Evolutionary conservation across 495 filamentous ascomycete genomes (phyloP), one percentile per base, ranked within the genome.

Genomic region (Aspergillus leporis): DNA sequence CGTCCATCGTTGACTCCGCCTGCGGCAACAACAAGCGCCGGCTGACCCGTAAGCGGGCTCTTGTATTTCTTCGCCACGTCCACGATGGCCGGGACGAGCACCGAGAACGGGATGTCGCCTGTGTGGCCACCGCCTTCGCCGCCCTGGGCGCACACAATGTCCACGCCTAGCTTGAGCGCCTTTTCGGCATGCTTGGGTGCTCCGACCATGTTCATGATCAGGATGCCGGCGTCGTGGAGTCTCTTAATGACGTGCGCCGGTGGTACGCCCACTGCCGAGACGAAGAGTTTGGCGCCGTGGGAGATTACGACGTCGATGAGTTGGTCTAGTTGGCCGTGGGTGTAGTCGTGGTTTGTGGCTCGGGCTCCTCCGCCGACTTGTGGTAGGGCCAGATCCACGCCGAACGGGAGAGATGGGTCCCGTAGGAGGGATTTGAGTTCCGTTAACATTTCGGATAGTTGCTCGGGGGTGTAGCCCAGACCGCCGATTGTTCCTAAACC

Each of bases 191-290:
- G 92, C 64, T 85, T 88, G n/a, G 91, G 91, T 51, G 87, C 85
- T 0, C 92, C 92, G n/a, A 95, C 91, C 92, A 96, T 96, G 69
- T 95, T 96, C 91, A 95, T 95, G 22, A 95, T 78, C 48, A 93
- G 67, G 31, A 96, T 86, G 0, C 88, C 89, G 0, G 85, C 88
- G 10, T 78, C 78, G 64, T 96, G 92, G 21, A 96, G 76, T 38
- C 82, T 69, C 65, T 90, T 83, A 31, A 96, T 84, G 3, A 89
- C 82, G 43, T 69, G 73, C 52, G 75, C 74, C 0, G 91, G 90
- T 13, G 91, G 91, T 3, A 95, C 87, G 16, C 92, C 92, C 0
- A 96, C 90, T 0, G 92, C 92, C 41, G 76, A 83, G 53, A 95
- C 90, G 67, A 96, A 96, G 51, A 95, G 74, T 71, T 77, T 83